Base-by-base conservation (phyloP, 1,284 basidiomycete genomes). In the Hortiboletus rubellus region DNA sequence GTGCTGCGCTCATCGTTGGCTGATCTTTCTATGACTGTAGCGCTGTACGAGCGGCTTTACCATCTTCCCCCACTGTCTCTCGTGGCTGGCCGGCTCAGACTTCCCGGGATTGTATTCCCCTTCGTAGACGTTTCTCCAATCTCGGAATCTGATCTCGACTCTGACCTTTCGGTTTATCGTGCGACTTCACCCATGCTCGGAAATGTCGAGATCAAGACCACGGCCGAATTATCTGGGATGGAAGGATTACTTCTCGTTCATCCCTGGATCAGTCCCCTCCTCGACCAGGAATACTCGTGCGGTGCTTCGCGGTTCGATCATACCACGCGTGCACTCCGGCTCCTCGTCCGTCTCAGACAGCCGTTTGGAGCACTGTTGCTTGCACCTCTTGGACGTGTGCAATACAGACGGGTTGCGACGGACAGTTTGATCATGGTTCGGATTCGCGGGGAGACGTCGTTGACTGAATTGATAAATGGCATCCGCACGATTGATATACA, bases 301-400 rank as follows among this genome's bases (percentile, higher is more conserved):
- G 42, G 36, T 2, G 33, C 10, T 3, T 24, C 22, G 18, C 2
- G 0, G 24, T 4, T 57, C 3, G 33, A 57, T 15, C 2, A 4
- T 9, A n/a, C 7, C 15, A 33, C 51, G n/a, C 27, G 27, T 1
- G 53, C 50, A n/a, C n/a, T 60, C 22, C 48, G 42, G 15, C 31
- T 54, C 17, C 30, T 46, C 3, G 48, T 15, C 7, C 51, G 48
- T 17, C 45, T 60, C 3, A 42, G 31, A 17, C 53, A 60, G 3
- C 43, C 53, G 2, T 60, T 60, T 17, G 52, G 60, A 14, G 54
- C 49, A 2, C 12, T 61, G 18, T 50, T 61, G 17, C 43, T 61
- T 1, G 37, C 8, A 7, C 30, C 52, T 1, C 15, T 42, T 14
- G 42, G 46, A 14, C 45, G 34, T 2, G 43, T 24, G 17, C 45